Evolutionary conservation across 495 filamentous ascomycete genomes (phyloP).

Genomic region (Penicillium paradoxum): DNA sequence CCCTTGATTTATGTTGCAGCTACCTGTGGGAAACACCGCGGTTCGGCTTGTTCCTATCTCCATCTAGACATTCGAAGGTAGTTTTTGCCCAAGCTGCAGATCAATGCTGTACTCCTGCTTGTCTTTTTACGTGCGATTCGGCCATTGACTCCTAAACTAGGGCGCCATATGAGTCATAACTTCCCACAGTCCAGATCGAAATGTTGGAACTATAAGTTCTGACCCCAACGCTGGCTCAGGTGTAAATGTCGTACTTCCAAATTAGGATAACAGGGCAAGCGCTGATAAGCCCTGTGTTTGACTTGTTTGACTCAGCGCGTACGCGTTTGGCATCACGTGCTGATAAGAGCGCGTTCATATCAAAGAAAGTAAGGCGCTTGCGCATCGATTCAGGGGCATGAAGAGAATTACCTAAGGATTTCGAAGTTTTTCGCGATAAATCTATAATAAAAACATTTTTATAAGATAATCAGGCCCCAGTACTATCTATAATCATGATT

Average conservation of each 20-base stretch:
- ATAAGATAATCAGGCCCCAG: neutral
- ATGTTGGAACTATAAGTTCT: neutral
- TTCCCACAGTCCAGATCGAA: neutral
- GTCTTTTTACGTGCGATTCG: neutral
- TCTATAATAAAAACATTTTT: neutral
- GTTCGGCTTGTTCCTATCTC: neutral
- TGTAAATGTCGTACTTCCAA: neutral
- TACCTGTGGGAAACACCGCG: neutral
- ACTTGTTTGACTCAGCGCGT: neutral
- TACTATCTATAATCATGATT: neutral
- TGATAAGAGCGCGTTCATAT: slow-evolving; percentile 5
- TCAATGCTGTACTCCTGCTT: neutral
- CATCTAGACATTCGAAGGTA: neutral
- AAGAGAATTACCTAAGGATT: neutral
- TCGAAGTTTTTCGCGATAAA: neutral
- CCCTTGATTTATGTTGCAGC: no score
- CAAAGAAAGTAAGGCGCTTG: neutral
- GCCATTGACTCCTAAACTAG: neutral
- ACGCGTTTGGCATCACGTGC: slow-evolving; percentile 10
- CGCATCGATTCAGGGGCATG: neutral
- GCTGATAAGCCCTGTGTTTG: neutral
- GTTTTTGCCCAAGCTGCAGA: neutral
- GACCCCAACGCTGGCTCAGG: neutral
- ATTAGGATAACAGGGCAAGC: neutral
- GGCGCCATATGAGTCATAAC: slow-evolving; percentile 5